These are phyloP conservation scores for Salix koriyanagi DNA, from an alignment of 345 rosid species.

Conservation along the genomic window DNA sequence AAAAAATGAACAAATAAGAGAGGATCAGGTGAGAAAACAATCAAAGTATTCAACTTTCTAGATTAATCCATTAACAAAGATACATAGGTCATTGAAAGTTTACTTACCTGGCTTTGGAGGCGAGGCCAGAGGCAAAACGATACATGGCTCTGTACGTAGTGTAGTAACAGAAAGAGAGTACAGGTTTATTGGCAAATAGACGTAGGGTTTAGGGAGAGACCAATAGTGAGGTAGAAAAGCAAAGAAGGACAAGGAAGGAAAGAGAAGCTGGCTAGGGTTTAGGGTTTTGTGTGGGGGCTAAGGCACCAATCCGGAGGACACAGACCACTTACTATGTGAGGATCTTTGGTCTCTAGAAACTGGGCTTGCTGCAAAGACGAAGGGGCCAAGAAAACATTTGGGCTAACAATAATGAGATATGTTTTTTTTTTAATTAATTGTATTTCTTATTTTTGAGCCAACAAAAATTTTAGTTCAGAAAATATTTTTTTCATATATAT, in stretches of 20 bases:
- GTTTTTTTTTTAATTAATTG: too few relatives aligned
- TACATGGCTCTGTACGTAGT: slow-evolving; percentile 8
- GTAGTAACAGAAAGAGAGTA: background rate
- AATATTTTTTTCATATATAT: too few relatives aligned
- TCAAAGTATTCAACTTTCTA: background rate
- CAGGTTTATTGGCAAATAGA: background rate
- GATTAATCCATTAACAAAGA: background rate
- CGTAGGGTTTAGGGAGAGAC: too few relatives aligned
- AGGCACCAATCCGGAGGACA: background rate
- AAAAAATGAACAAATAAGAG: background rate
- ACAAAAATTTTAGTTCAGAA: too few relatives aligned
- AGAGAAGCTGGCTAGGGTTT: background rate
- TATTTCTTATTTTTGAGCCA: too few relatives aligned
- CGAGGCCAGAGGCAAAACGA: slow-evolving; percentile 17
- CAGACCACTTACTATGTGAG: background rate
- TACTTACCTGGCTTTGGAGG: slow-evolving; percentile 19
- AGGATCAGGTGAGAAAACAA: background rate
- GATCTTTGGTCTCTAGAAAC: background rate
- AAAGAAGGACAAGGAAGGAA: background rate
- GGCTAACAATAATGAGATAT: too few relatives aligned
- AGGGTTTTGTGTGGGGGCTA: slow-evolving; percentile 20
- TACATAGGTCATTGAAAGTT: background rate
- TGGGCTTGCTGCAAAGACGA: background rate
- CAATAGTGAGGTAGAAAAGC: background rate
- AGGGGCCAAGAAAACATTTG: too few relatives aligned